These are phyloP conservation scores for Penicillium sclerotiorum DNA, from an alignment of 2,329 filamentous ascomycete genomes.

Conservation along the genomic window DNA sequence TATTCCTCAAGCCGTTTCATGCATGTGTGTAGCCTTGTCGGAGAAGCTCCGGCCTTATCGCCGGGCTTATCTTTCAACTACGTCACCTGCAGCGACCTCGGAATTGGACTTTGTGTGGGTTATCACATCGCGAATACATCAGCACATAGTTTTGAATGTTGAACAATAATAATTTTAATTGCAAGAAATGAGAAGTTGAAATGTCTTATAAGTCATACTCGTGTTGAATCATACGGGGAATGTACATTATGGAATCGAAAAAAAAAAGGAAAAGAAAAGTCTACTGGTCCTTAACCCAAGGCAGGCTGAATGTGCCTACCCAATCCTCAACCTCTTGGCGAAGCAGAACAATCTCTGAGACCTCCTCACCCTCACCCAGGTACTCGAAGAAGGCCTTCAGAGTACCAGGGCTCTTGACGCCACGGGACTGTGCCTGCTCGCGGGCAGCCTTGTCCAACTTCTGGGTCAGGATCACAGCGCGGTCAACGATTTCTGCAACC, in stretches of 20 bases:
- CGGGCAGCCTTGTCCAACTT: conserved; percentile 68
- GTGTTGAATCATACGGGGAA: conserved; percentile 26
- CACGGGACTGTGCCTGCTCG: conserved; percentile 76
- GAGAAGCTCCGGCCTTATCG: conserved; percentile 14
- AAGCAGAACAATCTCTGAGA: conserved; percentile 80
- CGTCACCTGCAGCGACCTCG: too few relatives aligned
- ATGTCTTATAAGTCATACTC: conserved; percentile 25
- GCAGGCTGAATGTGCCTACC: conserved; percentile 89
- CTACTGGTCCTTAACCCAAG: conserved; percentile 67
- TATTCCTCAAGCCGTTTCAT: too few relatives aligned
- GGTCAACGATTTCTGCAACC: conserved; percentile 83
- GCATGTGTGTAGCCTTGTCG: background rate
- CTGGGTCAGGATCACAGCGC: conserved; percentile 76
- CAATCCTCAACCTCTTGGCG: conserved; percentile 88
- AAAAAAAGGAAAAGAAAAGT: conserved; percentile 9
- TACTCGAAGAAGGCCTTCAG: conserved; percentile 97
- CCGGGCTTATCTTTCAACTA: conserved; percentile 7
- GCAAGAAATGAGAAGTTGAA: background rate
- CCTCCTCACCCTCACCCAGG: conserved; percentile 76
- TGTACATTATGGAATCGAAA: conserved; percentile 20
- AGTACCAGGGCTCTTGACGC: conserved; percentile 96
- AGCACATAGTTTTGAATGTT: too few relatives aligned
- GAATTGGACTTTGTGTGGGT: too few relatives aligned
- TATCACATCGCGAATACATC: too few relatives aligned
- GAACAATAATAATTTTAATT: background rate